A percentile compares a stretch with the other conserved stretches of the same genome.
Evolutionary conservation across 176 grass and related monocot genomes (phyloP).

Genomic region (Raddia distichophylla): DNA sequence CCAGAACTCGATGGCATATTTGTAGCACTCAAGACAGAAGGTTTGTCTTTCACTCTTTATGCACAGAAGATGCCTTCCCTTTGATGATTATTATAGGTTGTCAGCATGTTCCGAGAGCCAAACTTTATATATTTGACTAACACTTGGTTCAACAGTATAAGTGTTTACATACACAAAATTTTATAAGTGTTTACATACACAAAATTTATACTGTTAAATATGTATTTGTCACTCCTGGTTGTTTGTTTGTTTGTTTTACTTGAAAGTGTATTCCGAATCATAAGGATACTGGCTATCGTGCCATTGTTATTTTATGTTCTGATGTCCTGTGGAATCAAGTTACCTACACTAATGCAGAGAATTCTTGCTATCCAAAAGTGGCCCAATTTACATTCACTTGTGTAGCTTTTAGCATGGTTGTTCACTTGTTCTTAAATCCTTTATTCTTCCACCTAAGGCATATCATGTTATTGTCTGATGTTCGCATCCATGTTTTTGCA

Average conservation of each 20-base stretch:
- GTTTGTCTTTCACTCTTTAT: constrained; percentile 34
- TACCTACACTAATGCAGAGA: neutral
- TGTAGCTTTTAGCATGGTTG: too few species aligned
- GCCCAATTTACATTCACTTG: neutral
- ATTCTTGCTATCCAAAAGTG: neutral
- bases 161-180: neutral
- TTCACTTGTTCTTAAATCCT: neutral
- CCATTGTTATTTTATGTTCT: neutral
- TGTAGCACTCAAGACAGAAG: constrained; percentile 79
- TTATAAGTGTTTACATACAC: neutral
- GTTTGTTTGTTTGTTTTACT: neutral
- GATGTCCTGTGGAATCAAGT: neutral
- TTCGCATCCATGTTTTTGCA: neutral
- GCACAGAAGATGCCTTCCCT: neutral
- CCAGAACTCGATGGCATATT: constrained; percentile 69
- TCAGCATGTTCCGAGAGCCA: neutral
- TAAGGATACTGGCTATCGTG: neutral
- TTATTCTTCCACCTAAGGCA: constrained; percentile 6
- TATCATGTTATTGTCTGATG: neutral
- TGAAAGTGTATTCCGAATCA: constrained; percentile 1
- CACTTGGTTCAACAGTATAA: neutral
- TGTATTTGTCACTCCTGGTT: neutral
- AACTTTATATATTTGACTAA: neutral
- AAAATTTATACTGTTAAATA: neutral
- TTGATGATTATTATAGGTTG: neutral